These are phyloP conservation scores for Coemansia sp. DNA, from an alignment of 192 early-diverging fungal species.

Conservation along the genomic window DNA sequence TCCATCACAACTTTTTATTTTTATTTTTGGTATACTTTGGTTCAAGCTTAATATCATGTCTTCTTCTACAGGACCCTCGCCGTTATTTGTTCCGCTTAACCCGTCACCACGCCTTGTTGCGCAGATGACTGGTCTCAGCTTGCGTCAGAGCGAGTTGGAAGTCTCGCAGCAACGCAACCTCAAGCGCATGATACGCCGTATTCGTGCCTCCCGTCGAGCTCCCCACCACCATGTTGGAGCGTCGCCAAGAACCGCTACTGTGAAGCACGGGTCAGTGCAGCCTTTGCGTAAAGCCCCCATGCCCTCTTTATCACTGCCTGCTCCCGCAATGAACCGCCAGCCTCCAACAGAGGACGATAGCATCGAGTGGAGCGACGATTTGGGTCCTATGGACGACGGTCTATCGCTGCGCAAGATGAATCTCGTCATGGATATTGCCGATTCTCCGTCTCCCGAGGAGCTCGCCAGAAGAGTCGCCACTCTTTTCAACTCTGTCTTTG, in stretches of 20 bases:
- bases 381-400: conserved; percentile 11
- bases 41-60: conserved; percentile 9
- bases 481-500: conserved; percentile 44
- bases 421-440: conserved; percentile 39
- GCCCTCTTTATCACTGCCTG: conserved; percentile 19
- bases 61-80: conserved; percentile 32
- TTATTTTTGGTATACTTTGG: neutral
- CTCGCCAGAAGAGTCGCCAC: conserved; percentile 23
- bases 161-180: conserved; percentile 49
- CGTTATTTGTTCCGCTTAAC: conserved; percentile 36
- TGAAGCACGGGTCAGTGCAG: neutral
- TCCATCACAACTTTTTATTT: neutral
- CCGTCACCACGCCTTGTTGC: conserved; percentile 46
- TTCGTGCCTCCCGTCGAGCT: conserved; percentile 27
- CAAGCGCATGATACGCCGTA: conserved; percentile 46
- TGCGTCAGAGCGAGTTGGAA: conserved; percentile 46
- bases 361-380: conserved; percentile 27
- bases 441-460: conserved; percentile 21
- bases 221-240: conserved; percentile 6
- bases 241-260: conserved; percentile 5
- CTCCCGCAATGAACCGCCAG: neutral
- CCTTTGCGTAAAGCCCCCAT: neutral
- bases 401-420: conserved; percentile 26
- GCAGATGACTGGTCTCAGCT: conserved; percentile 49
- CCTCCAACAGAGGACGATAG: neutral